phyloP scores from a whole-genome alignment of 331 rosid genomes.

The Erythrophleum ivorense region DNA sequence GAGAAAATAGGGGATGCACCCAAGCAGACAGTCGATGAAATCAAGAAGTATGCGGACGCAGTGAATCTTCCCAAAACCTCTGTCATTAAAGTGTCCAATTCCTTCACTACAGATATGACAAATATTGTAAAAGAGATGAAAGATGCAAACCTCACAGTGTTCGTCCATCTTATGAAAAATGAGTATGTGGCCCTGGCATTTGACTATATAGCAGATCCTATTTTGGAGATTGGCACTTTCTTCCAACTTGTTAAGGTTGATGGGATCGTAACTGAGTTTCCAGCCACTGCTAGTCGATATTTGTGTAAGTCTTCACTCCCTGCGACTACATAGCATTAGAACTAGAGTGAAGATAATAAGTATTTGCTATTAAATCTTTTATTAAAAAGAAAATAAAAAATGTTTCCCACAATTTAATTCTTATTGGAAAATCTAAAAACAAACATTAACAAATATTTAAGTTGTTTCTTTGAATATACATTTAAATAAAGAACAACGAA shows the following conservation, averaged over 20 bases:
- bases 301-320: constrained; percentile 58
- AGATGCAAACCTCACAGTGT: constrained; percentile 66
- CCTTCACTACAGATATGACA: constrained; percentile 46
- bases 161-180: constrained; percentile 57
- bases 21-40: constrained; percentile 49
- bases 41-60: constrained; percentile 71
- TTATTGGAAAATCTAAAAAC: background rate
- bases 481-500: background rate
- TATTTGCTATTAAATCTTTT: background rate
- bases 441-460: background rate
- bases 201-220: constrained; percentile 75
- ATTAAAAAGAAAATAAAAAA: background rate
- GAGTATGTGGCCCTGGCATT: constrained; percentile 66
- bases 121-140: constrained; percentile 56
- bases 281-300: constrained; percentile 71
- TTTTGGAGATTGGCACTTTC: constrained; percentile 65
- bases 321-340: background rate
- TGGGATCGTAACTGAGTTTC: constrained; percentile 80
- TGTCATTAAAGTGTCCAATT: constrained; percentile 16
- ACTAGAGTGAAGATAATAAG: background rate
- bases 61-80: constrained; percentile 56
- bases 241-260: constrained; percentile 50
- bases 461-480: background rate
- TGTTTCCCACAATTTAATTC: background rate
- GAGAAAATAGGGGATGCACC: constrained; percentile 54